phyloP scores from a whole-genome alignment of 306 rosid species.

The Corylus avellana region DNA sequence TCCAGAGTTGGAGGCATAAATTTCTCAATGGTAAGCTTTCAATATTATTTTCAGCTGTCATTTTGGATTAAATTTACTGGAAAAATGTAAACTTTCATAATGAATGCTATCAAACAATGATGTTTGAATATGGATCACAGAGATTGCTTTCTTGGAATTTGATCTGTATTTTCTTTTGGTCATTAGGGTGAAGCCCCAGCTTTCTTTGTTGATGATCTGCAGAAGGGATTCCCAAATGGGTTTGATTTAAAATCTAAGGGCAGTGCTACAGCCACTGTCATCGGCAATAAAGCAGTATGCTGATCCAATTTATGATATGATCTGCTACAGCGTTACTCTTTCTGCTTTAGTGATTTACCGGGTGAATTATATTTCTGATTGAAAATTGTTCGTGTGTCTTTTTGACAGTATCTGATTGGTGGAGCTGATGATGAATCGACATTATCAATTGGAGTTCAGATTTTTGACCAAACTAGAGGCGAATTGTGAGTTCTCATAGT shows the following conservation, averaged over 20 bases:
- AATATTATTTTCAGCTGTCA: constrained; percentile 9
- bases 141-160: constrained; percentile 29
- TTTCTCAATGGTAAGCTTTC: constrained; percentile 69
- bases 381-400: constrained; percentile 43
- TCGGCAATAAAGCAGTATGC: constrained; percentile 77
- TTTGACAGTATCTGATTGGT: constrained; percentile 88
- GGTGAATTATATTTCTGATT: constrained; percentile 37
- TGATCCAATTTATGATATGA: constrained; percentile 21
- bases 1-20: constrained; percentile 43
- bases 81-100: constrained; percentile 7
- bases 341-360: constrained; percentile 35
- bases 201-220: constrained; percentile 63
- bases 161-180: constrained; percentile 39
- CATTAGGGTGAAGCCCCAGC: constrained; percentile 89
- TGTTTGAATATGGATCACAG: constrained; percentile 31
- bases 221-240: constrained; percentile 50
- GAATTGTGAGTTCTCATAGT: constrained; percentile 62
- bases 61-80: constrained; percentile 6
- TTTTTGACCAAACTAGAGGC: constrained; percentile 65
- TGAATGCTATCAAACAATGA: constrained; percentile 29
- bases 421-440: constrained; percentile 71
- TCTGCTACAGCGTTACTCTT: constrained; percentile 26
- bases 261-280: constrained; percentile 39
- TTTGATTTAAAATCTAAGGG: constrained; percentile 56
- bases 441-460: constrained; percentile 67